These are phyloP conservation scores for Saxophila tyrrhenica DNA, from an alignment of 495 filamentous ascomycete species.

Conservation along the genomic window DNA sequence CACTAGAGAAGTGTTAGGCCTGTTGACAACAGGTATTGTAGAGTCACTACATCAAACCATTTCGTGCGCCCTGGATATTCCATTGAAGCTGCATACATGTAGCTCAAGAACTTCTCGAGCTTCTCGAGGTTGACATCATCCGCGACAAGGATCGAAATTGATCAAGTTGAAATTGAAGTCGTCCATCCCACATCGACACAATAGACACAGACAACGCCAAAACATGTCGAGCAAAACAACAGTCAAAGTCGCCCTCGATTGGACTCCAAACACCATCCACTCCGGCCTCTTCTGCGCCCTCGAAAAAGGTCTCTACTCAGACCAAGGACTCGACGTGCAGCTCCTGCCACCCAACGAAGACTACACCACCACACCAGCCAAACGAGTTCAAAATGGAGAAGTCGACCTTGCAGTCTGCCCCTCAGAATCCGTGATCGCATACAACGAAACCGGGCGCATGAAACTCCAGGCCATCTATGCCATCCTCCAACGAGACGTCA, in stretches of 20 bases:
- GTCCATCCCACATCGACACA: too few species aligned
- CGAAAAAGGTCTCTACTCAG: slow-evolving; percentile 8
- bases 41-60: too few species aligned
- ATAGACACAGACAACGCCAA: not conserved
- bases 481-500: slow-evolving; percentile 13
- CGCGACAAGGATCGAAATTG: too few species aligned
- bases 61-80: too few species aligned
- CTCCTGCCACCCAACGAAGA: slow-evolving; percentile 8
- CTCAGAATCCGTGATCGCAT: slow-evolving; percentile 16
- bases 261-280: slow-evolving; percentile 21
- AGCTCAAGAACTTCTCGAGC: too few species aligned
- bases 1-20: too few species aligned
- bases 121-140: too few species aligned
- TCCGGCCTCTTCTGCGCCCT: slow-evolving; percentile 13
- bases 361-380: slow-evolving; percentile 17
- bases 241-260: slow-evolving; percentile 17
- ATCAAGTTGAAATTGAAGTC: too few species aligned
- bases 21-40: too few species aligned
- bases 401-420: slow-evolving; percentile 19
- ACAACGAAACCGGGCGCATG: slow-evolving; percentile 13
- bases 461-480: slow-evolving; percentile 18
- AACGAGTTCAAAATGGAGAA: slow-evolving; percentile 8
- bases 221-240: not conserved
- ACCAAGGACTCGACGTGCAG: slow-evolving; percentile 7
- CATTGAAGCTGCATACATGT: too few species aligned